Percentiles rank a stretch among this genome's conserved stretches.
These are phyloP conservation scores for Melastoma malabathricum DNA, from an alignment of 345 rosid species.

Conservation along the genomic window DNA sequence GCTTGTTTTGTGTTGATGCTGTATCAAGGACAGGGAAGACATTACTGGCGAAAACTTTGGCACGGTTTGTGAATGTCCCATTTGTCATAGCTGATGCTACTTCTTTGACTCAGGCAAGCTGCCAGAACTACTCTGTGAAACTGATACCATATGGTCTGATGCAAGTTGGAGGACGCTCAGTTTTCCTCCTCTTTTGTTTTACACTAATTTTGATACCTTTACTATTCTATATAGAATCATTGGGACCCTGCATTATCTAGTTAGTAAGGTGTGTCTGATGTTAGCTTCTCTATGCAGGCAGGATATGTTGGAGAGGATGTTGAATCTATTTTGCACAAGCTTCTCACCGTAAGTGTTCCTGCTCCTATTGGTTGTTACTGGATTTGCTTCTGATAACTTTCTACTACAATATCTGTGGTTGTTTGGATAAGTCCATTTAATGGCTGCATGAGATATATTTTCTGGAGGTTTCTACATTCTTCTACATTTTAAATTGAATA, in stretches of 20 bases:
- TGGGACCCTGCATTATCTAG: no score
- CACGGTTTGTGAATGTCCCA: slow-evolving; percentile 39
- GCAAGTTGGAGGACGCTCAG: no score
- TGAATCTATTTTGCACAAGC: slow-evolving; percentile 96
- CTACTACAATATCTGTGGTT: neutral
- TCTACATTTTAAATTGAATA: neutral
- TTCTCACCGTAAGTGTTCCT: slow-evolving; percentile 46
- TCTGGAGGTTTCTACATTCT: neutral
- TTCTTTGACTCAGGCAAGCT: slow-evolving; percentile 37
- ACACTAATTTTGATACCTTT: no score
- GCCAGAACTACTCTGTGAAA: neutral
- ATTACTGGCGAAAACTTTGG: slow-evolving; percentile 38
- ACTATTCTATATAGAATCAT: no score
- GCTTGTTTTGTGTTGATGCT: slow-evolving; percentile 24
- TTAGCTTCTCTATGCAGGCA: slow-evolving; percentile 50
- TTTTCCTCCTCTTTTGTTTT: neutral
- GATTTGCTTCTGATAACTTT: neutral
- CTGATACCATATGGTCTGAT: neutral
- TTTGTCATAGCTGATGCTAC: slow-evolving; percentile 39
- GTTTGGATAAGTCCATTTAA: no score
- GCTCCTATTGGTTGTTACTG: neutral
- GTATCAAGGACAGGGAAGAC: slow-evolving; percentile 93
- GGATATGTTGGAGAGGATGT: slow-evolving; percentile 99
- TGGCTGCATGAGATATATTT: neutral
- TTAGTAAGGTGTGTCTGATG: neutral